Base-by-base conservation (phyloP, 306 rosid genomes). In the Cicer pinnatifidum region DNA sequence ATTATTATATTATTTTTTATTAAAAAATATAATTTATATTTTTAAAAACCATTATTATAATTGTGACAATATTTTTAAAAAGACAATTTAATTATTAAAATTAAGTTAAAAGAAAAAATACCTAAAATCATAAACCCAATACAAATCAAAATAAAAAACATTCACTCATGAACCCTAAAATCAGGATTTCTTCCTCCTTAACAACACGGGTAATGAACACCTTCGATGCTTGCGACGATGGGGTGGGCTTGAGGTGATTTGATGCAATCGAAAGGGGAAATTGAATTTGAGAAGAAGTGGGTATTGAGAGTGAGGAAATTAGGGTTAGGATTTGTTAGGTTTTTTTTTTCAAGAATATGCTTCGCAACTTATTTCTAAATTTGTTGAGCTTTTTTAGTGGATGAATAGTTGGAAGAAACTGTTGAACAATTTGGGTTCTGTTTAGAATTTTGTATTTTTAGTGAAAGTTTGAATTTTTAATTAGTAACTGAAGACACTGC, bases 211-310 rank as follows among this genome's bases (percentile, higher is more conserved):
- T 84, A 81, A 10, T 76, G 76, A 39, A 91, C 87, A 7, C 93
- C 97, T 62, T 95, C 99, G 1, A 82, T n/a, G 88, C 84, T 88
- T 11, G 99, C 97, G 16, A 95, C 41, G 0, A 91, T 83, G 0
- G 99, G 99, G 84, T 86, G 86, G 7, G 97, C 84, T 52, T 95
- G 97, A 0, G 97, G 90, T 39, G 88, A 87, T 58, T 83, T 78
- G 11, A 72, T 6, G 81, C 99, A 95, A 51, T 95, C 87, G 85
- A 91, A 94, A 19, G 97, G 89, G 38, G 88, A 61, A 28, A 95
- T 78, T 37, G 89, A 61, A 1, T 69, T 69, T 61, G 86, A 80
- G 7, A 81, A 83, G 8, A 83, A 65, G 9, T 6, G 69, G 78
- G 76, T 54, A 11, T 62, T 75, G 82, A 83, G 6, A 3, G 76